These are phyloP conservation scores for Hemileccinum rubropunctum DNA, from an alignment of 768 basidiomycete species.

Conservation along the genomic window DNA sequence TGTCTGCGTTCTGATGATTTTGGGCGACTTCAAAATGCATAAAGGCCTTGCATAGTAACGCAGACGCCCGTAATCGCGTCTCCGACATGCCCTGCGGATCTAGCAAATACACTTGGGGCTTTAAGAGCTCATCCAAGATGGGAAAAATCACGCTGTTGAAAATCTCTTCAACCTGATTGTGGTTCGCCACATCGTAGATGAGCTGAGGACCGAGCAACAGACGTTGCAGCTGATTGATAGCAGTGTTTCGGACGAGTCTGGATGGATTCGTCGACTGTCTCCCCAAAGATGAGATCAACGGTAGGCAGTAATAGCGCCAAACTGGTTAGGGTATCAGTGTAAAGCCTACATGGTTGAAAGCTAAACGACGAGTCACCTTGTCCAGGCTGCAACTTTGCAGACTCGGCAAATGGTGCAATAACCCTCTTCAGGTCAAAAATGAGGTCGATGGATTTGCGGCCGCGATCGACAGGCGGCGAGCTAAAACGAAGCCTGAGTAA, in stretches of 20 bases:
- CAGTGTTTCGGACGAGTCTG: constrained; percentile 79
- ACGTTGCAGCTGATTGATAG: constrained; percentile 80
- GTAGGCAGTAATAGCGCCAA: constrained; percentile 77
- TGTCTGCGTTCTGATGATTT: constrained; percentile 54
- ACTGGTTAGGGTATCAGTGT: constrained; percentile 40
- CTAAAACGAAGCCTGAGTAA: constrained; percentile 34
- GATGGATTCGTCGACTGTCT: constrained; percentile 81
- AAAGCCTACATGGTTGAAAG: not conserved
- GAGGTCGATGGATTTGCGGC: constrained; percentile 78
- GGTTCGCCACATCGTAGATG: constrained; percentile 54
- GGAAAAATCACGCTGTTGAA: constrained; percentile 92
- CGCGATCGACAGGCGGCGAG: constrained; percentile 76
- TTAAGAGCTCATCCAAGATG: constrained; percentile 85
- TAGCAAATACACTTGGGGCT: constrained; percentile 71
- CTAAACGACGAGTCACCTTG: constrained; percentile 23
- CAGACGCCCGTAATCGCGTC: constrained; percentile 82
- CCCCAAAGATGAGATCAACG: constrained; percentile 67
- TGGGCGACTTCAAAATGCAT: constrained; percentile 88
- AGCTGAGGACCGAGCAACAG: constrained; percentile 78
- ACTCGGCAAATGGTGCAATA: constrained; percentile 57
- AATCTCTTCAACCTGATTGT: constrained; percentile 69
- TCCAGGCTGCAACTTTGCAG: constrained; percentile 36
- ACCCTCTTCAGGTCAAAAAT: constrained; percentile 69
- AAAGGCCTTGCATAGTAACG: constrained; percentile 92
- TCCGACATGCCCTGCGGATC: constrained; percentile 91